A percentile compares a stretch with the other conserved stretches of the same genome.
These are phyloP conservation scores for Prillingera fragicola DNA, from an alignment of 1,284 basidiomycete genomes.

Conservation along the genomic window DNA sequence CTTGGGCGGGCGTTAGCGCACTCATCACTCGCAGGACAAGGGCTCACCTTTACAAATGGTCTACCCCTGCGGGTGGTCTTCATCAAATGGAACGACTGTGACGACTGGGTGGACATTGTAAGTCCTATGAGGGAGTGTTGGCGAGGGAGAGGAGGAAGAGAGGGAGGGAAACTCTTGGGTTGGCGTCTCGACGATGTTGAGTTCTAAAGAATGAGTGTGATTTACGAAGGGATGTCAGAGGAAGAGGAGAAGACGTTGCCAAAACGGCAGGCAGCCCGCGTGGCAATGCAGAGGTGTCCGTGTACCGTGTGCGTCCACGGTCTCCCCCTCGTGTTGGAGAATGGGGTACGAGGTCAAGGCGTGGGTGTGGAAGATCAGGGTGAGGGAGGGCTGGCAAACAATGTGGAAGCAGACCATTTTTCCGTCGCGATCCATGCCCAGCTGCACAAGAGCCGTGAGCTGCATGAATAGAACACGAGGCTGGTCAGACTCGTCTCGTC, in stretches of 20 bases:
- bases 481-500: no score
- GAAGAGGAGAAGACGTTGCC: not conserved
- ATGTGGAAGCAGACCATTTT: no score
- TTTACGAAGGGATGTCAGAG: not conserved
- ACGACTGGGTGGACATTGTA: conserved; percentile 44
- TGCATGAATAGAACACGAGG: no score
- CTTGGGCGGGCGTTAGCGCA: conserved; percentile 50
- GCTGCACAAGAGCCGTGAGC: no score
- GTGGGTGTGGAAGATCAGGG: no score
- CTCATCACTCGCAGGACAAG: not conserved
- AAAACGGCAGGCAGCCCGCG: no score
- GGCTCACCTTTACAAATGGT: conserved; percentile 78
- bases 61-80: conserved; percentile 90
- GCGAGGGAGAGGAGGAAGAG: not conserved
- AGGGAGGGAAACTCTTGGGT: not conserved
- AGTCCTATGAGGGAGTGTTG: not conserved
- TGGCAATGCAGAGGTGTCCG: no score
- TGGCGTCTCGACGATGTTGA: not conserved
- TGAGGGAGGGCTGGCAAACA: no score
- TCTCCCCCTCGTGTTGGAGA: no score
- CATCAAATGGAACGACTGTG: conserved; percentile 77
- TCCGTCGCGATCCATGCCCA: no score
- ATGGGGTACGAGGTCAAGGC: no score
- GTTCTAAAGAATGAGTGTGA: not conserved
- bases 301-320: no score